Conservation (phyloP, 2,329 filamentous ascomycete genomes). For the Cytospora piceae region DNA sequence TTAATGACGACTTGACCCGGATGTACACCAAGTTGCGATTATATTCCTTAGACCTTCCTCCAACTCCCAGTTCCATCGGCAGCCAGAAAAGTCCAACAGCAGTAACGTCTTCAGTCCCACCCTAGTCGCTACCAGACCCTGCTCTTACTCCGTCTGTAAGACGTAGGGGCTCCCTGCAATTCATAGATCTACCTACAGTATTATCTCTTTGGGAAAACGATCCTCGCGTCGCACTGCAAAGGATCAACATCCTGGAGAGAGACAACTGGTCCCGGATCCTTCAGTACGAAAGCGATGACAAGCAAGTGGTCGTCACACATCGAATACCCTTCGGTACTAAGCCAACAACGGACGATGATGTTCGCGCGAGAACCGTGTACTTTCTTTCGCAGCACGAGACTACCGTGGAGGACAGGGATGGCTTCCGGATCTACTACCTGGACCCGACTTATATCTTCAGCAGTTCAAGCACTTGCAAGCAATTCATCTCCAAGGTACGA, state of each 20-base stretch:
- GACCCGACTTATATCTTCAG: conserved; percentile 17
- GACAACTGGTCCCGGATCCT: conserved; percentile 20
- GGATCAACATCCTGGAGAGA: conserved; percentile 13
- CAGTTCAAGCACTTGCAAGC: conserved; percentile 11
- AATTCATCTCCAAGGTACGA: conserved; percentile 20
- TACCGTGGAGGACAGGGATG: conserved; percentile 13
- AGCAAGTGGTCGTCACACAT: conserved; percentile 17
- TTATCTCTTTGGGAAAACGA: conserved; percentile 2
- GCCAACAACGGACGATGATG: conserved; percentile 15
- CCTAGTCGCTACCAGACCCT: conserved; percentile 12
- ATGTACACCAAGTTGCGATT: conserved; percentile 16
- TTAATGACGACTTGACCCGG: conserved; percentile 17
- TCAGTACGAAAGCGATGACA: conserved; percentile 19
- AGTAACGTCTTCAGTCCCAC: neutral
- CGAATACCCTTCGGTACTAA: conserved; percentile 22
- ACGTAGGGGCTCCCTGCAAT: conserved; percentile 12
- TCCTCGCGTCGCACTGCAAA: conserved; percentile 5
- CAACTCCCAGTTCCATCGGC: conserved; percentile 7
- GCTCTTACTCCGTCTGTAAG: conserved; percentile 10
- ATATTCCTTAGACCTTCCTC: conserved; percentile 9
- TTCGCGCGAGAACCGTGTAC: conserved; percentile 10
- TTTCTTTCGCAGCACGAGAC: conserved; percentile 20
- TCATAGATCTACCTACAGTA: conserved; percentile 14
- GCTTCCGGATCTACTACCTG: conserved; percentile 16
- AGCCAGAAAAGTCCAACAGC: neutral